Base-by-base conservation (phyloP, 345 rosid genomes). In the Bruguiera gymnorhiza region DNA sequence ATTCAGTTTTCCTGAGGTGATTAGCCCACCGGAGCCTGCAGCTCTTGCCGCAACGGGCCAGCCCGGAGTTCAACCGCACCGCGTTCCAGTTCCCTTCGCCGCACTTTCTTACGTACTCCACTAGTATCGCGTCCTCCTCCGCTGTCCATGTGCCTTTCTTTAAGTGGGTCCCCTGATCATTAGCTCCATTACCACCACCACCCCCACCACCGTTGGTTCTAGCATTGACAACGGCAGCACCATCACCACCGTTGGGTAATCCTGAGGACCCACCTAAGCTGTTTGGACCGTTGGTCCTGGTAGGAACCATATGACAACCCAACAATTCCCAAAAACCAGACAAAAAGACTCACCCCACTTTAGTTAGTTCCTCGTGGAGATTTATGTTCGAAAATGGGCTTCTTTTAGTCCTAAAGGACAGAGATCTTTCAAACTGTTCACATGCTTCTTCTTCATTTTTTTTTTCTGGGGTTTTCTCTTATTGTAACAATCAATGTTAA, bases 31-130 rank as follows among this genome's bases (percentile, higher is more conserved):
- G 63, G 26, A 75, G 73, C 53, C 78, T 29, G 7, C 70, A 75
- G 26, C 73, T 75, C 66, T 75, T 69, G 18, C 78, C 73, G 31
- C 78, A 75, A 0, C 78, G 69, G 50, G 66, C 60, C 39, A 75
- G 32, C 6, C 65, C 73, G 15, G 78, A 69, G 36, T 65, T 63
- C 29, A 60, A 63, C 50, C 69, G 73, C 53, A 69, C 70, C 1
- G 78, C 65, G 48, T 75, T 75, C 74, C 78, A 69, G 63, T 75
- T 75, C 24, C 78, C 74, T 64, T 75, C 78, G 16, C 78, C 74
- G 32, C 69, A 66, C 65, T 58, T 75, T 21, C 57, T 69, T 37
- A 75, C 78, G 59, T 69, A 65, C 19, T 75, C 78, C 36, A 64
- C 55, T 21, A 75, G 32, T 29, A 64, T 37, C 3, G 78, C 78